phyloP scores from a whole-genome alignment of 78 protist species.

The Blattamonas nauphoetae region DNA sequence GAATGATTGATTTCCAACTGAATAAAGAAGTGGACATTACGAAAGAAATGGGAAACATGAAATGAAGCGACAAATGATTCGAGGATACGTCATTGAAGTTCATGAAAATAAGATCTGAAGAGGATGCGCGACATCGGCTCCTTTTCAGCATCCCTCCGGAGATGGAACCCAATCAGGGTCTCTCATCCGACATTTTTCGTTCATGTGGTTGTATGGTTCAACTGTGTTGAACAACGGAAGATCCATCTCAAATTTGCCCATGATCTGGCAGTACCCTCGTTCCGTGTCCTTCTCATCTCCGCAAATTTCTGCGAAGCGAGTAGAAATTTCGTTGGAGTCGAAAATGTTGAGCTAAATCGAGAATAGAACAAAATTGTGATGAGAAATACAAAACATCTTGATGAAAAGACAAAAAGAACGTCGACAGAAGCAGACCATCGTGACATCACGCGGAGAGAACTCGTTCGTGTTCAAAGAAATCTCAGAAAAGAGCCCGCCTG shows the following conservation, averaged over 20 bases:
- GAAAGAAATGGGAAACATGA: too few species aligned
- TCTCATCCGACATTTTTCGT: neutral
- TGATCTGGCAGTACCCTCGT: neutral
- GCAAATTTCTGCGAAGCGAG: too few species aligned
- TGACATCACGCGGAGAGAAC: neutral
- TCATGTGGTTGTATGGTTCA: neutral
- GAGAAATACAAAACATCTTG: too few species aligned
- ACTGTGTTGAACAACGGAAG: neutral
- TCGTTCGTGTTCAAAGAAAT: neutral
- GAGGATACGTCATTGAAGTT: too few species aligned
- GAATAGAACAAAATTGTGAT: neutral
- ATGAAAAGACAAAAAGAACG: too few species aligned
- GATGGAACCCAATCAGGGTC: neutral
- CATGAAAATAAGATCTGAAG: too few species aligned
- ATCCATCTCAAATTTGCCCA: neutral
- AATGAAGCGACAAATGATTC: too few species aligned
- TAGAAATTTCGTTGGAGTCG: neutral
- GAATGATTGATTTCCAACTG: too few species aligned
- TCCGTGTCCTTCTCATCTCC: too few species aligned
- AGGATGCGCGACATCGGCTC: too few species aligned
- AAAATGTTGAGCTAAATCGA: neutral
- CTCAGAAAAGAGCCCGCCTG: neutral
- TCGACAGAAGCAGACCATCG: neutral
- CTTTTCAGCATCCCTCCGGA: neutral
- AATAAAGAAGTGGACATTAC: too few species aligned